Conservation (phyloP, 2,329 filamentous ascomycete species). For the Spiromastix sp. region DNA sequence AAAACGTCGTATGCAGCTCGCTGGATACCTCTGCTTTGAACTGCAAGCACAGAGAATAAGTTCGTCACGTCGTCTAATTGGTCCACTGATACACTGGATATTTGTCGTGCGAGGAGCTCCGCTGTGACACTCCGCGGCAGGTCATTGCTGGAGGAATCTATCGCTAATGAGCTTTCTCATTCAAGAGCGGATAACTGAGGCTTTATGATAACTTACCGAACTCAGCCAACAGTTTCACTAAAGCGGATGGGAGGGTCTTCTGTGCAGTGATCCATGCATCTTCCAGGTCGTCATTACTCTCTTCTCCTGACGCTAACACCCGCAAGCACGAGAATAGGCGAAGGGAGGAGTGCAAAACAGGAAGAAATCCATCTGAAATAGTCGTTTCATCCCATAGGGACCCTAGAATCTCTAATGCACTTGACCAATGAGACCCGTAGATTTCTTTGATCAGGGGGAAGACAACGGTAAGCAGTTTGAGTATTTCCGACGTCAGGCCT, state of each 20-base stretch:
- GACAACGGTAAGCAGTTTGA: conserved; percentile 42
- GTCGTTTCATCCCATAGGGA: conserved; percentile 45
- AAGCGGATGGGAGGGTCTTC: conserved; percentile 47
- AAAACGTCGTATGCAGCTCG: conserved; percentile 71
- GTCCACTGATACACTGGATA: conserved; percentile 53
- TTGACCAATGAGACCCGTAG: conserved; percentile 81
- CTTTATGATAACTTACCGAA: conserved; percentile 27
- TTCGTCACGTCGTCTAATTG: conserved; percentile 54
- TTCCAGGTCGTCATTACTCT: conserved; percentile 75
- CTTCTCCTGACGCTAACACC: conserved; percentile 42
- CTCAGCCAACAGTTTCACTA: conserved; percentile 31
- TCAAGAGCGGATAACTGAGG: background rate
- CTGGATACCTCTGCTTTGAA: conserved; percentile 65
- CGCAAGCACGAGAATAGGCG: conserved; percentile 58
- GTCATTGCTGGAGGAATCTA: conserved; percentile 41
- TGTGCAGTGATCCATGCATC: conserved; percentile 59
- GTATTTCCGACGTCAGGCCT: conserved; percentile 27
- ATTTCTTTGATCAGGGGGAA: conserved; percentile 68
- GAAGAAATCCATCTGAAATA: conserved; percentile 42
- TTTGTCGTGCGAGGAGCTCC: conserved; percentile 58
- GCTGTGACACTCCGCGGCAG: conserved; percentile 69
- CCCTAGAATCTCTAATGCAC: conserved; percentile 48
- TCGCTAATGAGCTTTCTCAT: conserved; percentile 3
- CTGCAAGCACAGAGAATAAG: conserved; percentile 66
- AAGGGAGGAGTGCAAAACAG: conserved; percentile 61